A percentile compares a stretch with the other conserved stretches of the same genome.
Conservation (phyloP, 768 basidiomycete species). For the Rhizopogon vesiculosus region DNA sequence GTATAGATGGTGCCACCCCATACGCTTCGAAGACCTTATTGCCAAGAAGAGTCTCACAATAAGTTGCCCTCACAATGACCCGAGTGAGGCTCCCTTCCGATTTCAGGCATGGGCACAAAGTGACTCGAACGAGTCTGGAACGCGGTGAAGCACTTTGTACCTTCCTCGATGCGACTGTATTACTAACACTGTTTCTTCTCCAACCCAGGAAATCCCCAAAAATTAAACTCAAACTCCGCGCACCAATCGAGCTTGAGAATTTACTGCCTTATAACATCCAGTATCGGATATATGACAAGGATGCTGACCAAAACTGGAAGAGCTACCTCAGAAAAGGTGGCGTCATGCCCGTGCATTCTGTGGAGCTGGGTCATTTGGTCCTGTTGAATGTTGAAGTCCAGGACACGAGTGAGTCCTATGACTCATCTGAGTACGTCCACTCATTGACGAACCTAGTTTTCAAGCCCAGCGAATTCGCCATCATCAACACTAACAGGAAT, state of each 20-base stretch:
- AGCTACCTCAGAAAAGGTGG: conserved; percentile 93
- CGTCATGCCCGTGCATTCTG: conserved; percentile 93
- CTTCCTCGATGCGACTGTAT: not conserved
- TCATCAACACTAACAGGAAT: conserved; percentile 91
- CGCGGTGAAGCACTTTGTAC: conserved; percentile 41
- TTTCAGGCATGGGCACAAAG: conserved; percentile 90
- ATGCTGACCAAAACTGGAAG: conserved; percentile 90
- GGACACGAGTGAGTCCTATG: conserved; percentile 65
- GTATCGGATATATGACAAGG: conserved; percentile 96
- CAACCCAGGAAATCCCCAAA: conserved; percentile 71
- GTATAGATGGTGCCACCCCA: conserved; percentile 86
- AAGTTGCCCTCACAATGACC: conserved; percentile 78
- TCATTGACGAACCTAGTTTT: conserved; percentile 49
- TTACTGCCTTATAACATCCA: conserved; percentile 90
- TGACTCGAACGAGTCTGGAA: conserved; percentile 50
- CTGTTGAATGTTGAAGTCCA: conserved; percentile 87
- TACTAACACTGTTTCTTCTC: conserved; percentile 2
- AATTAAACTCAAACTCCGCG: conserved; percentile 80
- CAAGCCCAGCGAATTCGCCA: conserved; percentile 93
- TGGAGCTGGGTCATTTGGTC: conserved; percentile 86
- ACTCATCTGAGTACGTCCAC: not conserved
- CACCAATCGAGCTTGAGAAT: conserved; percentile 95
- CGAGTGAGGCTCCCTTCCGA: conserved; percentile 84
- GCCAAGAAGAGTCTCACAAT: conserved; percentile 66
- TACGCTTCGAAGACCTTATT: conserved; percentile 88